These are phyloP conservation scores for Rutstroemia sp. DNA, from an alignment of 2,329 filamentous ascomycete genomes.

Conservation along the genomic window DNA sequence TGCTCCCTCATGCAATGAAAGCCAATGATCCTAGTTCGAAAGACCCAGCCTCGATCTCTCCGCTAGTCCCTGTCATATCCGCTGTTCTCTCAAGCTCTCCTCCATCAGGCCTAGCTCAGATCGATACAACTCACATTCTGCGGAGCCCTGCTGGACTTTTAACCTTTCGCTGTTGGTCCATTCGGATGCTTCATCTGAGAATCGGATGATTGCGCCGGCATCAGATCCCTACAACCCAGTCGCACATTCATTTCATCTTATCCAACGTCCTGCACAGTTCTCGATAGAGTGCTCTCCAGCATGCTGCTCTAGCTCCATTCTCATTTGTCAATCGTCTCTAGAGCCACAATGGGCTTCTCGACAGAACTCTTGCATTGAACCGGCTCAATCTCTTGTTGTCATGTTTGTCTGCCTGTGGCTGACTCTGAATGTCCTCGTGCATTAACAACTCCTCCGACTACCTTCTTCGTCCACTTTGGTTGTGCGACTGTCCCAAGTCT, in stretches of 20 bases:
- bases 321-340: slow-evolving; percentile 25
- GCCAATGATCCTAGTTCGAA: slow-evolving; percentile 21
- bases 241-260: slow-evolving; percentile 25
- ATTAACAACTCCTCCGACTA: slow-evolving; percentile 12
- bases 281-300: slow-evolving; percentile 24
- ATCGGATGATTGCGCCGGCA: slow-evolving; percentile 30
- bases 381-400: slow-evolving; percentile 17
- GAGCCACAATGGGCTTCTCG: slow-evolving; percentile 15
- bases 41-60: slow-evolving; percentile 26
- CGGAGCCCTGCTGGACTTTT: slow-evolving; percentile 15
- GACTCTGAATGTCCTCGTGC: slow-evolving; percentile 12
- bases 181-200: slow-evolving; percentile 25
- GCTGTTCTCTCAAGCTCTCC: slow-evolving; percentile 10
- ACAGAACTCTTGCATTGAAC: slow-evolving; percentile 21
- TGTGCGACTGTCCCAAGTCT: slow-evolving; percentile 7
- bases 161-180: slow-evolving; percentile 17
- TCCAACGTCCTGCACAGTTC: slow-evolving; percentile 23
- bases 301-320: slow-evolving; percentile 18
- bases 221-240: slow-evolving; percentile 21
- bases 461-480: slow-evolving; percentile 11
- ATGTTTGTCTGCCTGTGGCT: slow-evolving; percentile 19
- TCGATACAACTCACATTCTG: slow-evolving; percentile 25
- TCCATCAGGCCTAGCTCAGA: slow-evolving; percentile 23
- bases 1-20: slow-evolving; percentile 15
- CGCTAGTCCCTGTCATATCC: slow-evolving; percentile 20